Conservation (phyloP, 2,329 filamentous ascomycete genomes). For the Periconia sp. region DNA sequence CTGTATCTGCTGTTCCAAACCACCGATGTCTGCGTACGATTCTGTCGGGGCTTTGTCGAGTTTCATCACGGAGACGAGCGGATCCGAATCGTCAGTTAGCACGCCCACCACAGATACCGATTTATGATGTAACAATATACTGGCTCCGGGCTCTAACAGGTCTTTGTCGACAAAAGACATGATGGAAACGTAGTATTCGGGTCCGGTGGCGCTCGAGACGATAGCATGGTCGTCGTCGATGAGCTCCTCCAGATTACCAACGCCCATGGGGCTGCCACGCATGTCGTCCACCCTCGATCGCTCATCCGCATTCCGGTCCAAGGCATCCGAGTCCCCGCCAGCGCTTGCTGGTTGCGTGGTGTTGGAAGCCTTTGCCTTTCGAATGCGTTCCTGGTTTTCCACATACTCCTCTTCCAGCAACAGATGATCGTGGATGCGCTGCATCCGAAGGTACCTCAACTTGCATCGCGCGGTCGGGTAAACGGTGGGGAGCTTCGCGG, state of each 20-base stretch:
- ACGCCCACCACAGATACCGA: constrained; percentile 97
- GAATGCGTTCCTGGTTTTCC: constrained; percentile 94
- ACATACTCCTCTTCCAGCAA: constrained; percentile 98
- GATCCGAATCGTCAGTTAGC: constrained; percentile 92
- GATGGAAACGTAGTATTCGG: constrained; percentile 99
- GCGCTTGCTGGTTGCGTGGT: constrained; percentile 60
- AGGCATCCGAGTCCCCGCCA: constrained; percentile 70
- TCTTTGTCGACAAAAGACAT: constrained; percentile 99
- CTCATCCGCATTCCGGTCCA: constrained; percentile 92
- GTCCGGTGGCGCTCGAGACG: constrained; percentile 93
- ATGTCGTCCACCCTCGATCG: constrained; percentile 95
- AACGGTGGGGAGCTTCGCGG: constrained; percentile 90
- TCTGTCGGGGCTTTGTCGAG: constrained; percentile 98
- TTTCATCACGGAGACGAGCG: constrained; percentile 97
- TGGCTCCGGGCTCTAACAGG: constrained; percentile 91
- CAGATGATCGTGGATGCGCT: constrained; percentile 96
- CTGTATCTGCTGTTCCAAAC: constrained; percentile 91
- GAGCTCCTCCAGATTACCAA: constrained; percentile 95
- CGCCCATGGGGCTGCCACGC: constrained; percentile 97
- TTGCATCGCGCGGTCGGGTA: constrained; percentile 98
- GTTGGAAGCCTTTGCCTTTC: constrained; percentile 76
- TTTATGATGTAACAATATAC: constrained; percentile 94
- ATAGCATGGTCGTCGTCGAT: constrained; percentile 99
- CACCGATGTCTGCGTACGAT: constrained; percentile 97
- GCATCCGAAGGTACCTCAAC: constrained; percentile 94